A percentile compares a stretch with the other conserved stretches of the same genome.
These are phyloP conservation scores for Epipyxis sp. DNA, from an alignment of 108 stramenopile genomes.

Conservation along the genomic window DNA sequence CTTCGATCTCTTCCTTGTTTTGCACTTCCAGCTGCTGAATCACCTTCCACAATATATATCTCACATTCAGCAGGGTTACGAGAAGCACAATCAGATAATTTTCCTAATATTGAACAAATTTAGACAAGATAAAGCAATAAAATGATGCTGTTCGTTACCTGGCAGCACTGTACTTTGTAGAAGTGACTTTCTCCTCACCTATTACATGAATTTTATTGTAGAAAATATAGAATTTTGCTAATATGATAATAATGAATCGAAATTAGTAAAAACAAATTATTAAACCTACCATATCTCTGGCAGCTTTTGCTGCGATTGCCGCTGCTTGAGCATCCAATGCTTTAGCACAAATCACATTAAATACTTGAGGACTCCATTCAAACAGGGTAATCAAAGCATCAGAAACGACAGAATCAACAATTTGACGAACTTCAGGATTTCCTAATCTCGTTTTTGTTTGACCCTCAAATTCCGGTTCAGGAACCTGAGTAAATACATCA, in stretches of 20 bases:
- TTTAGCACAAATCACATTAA: constrained; percentile 74
- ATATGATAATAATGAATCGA: background rate
- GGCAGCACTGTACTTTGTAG: constrained; percentile 80
- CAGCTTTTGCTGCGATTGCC: constrained; percentile 82
- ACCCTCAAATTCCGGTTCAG: constrained; percentile 93
- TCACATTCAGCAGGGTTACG: constrained; percentile 72
- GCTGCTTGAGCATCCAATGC: constrained; percentile 79
- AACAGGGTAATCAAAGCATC: constrained; percentile 73
- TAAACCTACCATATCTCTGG: constrained; percentile 86
- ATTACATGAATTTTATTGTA: background rate
- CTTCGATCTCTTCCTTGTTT: constrained; percentile 89
- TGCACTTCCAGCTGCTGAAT: constrained; percentile 87
- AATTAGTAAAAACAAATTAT: constrained; percentile 46
- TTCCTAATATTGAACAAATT: no score
- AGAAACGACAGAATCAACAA: constrained; percentile 72
- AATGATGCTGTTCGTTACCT: no score
- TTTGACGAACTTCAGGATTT: constrained; percentile 82
- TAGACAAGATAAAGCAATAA: no score
- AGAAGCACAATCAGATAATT: constrained; percentile 81
- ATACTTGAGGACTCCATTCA: constrained; percentile 77
- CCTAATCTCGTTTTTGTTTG: constrained; percentile 93
- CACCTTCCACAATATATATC: constrained; percentile 91
- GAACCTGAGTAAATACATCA: constrained; percentile 48
- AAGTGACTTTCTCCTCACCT: constrained; percentile 60
- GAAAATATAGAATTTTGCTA: background rate